phyloP scores from a whole-genome alignment of 139 green algal species.

The Chlamydomonas asymmetrica region DNA sequence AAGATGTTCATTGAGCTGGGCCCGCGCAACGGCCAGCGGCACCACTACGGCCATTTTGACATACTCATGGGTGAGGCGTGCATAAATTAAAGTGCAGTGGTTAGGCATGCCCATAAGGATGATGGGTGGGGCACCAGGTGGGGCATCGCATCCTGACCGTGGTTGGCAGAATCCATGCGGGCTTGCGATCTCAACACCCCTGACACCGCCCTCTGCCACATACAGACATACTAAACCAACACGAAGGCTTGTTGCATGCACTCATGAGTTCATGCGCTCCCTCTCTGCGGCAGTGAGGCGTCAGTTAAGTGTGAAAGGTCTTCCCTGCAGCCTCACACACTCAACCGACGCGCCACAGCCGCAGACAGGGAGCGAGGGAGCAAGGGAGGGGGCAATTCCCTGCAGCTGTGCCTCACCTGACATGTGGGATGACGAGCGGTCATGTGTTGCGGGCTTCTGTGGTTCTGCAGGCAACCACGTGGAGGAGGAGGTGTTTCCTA shows the following conservation, averaged over 20 bases:
- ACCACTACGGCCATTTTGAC: slow-evolving; percentile 50
- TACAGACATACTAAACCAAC: neutral
- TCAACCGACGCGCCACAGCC: no score
- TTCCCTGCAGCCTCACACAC: neutral
- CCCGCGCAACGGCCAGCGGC: neutral
- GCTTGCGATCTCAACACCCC: neutral
- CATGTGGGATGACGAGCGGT: no score
- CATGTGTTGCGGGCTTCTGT: no score
- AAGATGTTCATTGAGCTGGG: slow-evolving; percentile 8
- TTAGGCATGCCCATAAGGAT: neutral
- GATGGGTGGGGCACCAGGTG: neutral
- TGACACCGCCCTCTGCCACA: neutral
- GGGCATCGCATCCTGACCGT: neutral
- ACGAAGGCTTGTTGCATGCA: neutral
- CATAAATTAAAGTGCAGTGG: neutral
- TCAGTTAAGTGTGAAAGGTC: no score
- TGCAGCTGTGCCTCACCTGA: no score
- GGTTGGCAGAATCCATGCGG: neutral
- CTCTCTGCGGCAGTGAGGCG: no score
- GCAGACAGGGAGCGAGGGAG: no score
- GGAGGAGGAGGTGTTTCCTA: slow-evolving; percentile 47
- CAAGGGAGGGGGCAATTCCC: no score
- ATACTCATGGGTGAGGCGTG: slow-evolving; percentile 45
- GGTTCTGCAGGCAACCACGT: slow-evolving; percentile 5
- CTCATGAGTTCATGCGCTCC: no score